Evolutionary conservation across 495 filamentous ascomycete species (phyloP).

Genomic region (Talaromyces borbonicus): DNA sequence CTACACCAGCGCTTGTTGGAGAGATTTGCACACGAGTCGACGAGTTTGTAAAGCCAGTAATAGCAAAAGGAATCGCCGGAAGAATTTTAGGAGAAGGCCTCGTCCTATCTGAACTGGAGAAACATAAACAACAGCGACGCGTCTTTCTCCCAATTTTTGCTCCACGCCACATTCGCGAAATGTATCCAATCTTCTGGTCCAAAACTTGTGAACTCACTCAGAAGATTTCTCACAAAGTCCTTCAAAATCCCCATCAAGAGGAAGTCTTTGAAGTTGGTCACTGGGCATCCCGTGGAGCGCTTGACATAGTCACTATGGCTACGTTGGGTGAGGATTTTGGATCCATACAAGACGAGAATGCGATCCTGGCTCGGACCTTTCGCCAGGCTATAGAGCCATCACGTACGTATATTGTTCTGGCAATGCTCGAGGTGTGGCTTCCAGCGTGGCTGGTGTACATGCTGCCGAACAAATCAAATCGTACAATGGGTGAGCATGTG

Average conservation of each 20-base stretch:
- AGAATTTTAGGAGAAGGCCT: constrained; percentile 15
- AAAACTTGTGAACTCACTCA: constrained; percentile 24
- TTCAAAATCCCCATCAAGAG: background rate
- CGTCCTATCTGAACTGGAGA: constrained; percentile 15
- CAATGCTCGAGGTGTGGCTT: background rate
- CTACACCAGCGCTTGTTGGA: constrained; percentile 10
- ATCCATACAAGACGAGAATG: background rate
- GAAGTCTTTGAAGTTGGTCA: constrained; percentile 40
- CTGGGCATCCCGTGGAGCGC: constrained; percentile 45
- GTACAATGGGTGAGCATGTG: background rate
- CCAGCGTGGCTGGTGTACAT: background rate
- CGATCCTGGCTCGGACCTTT: background rate
- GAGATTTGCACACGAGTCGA: constrained; percentile 16
- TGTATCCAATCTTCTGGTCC: constrained; percentile 61
- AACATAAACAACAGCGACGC: constrained; percentile 41
- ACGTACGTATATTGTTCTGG: background rate
- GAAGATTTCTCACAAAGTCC: background rate
- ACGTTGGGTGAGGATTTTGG: constrained; percentile 63
- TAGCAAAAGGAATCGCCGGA: constrained; percentile 9
- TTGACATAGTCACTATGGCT: constrained; percentile 69
- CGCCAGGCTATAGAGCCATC: background rate
- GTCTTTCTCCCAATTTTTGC: constrained; percentile 60
- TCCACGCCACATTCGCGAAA: constrained; percentile 58
- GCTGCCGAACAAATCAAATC: background rate
- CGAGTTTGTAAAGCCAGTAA: constrained; percentile 17